A percentile compares a stretch with the other conserved stretches of the same genome.
Conservation (phyloP, 495 filamentous ascomycete species). For the Usnea hakonensis region DNA sequence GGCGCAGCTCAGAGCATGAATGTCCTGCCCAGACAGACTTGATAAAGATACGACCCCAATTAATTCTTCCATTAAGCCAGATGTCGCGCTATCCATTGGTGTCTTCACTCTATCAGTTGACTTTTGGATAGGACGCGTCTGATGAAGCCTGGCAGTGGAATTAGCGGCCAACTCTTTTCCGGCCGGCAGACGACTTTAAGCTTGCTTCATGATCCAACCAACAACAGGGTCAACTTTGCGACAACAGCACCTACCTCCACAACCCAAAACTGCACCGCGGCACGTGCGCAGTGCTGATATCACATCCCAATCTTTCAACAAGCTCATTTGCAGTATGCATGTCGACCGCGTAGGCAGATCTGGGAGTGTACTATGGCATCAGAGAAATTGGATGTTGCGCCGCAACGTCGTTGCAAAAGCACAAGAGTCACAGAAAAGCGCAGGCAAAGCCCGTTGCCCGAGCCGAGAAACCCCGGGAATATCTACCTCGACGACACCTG, state of each 20-base stretch:
- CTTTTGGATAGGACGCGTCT: too few species aligned
- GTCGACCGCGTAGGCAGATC: not conserved
- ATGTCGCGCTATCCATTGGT: too few species aligned
- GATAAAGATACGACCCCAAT: too few species aligned
- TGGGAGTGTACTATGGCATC: not conserved
- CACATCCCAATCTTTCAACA: not conserved
- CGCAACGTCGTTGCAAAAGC: not conserved
- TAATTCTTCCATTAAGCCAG: too few species aligned
- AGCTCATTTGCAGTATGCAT: not conserved
- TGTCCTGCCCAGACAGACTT: too few species aligned
- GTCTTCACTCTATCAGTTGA: too few species aligned
- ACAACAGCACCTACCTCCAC: not conserved
- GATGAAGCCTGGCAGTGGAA: too few species aligned
- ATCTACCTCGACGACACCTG: not conserved
- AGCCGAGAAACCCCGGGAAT: not conserved
- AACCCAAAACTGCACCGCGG: not conserved
- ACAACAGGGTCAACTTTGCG: not conserved
- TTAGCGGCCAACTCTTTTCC: too few species aligned
- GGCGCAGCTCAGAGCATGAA: too few species aligned
- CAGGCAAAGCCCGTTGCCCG: not conserved
- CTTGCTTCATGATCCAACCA: not conserved
- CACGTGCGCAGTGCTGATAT: not conserved
- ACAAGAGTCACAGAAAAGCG: not conserved
- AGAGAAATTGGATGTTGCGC: not conserved
- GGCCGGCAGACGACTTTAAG: not conserved